A percentile compares a stretch with the other conserved stretches of the same genome.
phyloP scores from a whole-genome alignment of 257 asterid genomes.

The Primulina tabacum region DNA sequence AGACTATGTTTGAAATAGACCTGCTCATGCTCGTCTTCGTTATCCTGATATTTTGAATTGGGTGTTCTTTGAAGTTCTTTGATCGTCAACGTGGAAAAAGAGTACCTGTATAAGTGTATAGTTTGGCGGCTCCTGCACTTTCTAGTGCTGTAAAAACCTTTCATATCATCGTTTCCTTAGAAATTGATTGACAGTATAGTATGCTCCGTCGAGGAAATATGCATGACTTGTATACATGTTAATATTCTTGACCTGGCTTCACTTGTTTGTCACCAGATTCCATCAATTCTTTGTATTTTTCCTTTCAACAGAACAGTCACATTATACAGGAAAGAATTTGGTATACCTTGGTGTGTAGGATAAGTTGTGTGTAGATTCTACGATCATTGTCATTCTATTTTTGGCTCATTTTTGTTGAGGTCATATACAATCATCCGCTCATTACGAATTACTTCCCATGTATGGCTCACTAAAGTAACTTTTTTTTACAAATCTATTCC shows the following conservation, averaged over 20 bases:
- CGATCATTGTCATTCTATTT: no score
- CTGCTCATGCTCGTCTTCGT: no score
- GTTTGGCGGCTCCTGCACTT: not conserved
- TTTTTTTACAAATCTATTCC: no score
- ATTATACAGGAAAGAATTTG: not conserved
- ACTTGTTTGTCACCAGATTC: not conserved
- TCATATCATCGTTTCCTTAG: not conserved
- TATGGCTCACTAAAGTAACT: no score
- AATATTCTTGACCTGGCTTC: not conserved
- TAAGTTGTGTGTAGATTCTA: no score
- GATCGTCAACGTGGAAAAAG: conserved; percentile 46
- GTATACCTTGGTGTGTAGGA: no score
- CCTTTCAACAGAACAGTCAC: no score
- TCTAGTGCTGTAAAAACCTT: not conserved
- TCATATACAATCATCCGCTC: no score
- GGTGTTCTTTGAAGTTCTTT: conserved; percentile 16
- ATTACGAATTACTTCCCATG: no score
- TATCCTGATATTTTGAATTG: no score
- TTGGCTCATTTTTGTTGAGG: no score
- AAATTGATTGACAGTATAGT: not conserved
- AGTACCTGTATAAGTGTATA: conserved; percentile 40
- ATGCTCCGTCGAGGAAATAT: not conserved
- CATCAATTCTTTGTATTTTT: not conserved
- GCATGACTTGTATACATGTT: not conserved
- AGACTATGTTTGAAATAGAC: no score